Conservation (phyloP, 768 basidiomycete species). For the Grammothele lineata region DNA sequence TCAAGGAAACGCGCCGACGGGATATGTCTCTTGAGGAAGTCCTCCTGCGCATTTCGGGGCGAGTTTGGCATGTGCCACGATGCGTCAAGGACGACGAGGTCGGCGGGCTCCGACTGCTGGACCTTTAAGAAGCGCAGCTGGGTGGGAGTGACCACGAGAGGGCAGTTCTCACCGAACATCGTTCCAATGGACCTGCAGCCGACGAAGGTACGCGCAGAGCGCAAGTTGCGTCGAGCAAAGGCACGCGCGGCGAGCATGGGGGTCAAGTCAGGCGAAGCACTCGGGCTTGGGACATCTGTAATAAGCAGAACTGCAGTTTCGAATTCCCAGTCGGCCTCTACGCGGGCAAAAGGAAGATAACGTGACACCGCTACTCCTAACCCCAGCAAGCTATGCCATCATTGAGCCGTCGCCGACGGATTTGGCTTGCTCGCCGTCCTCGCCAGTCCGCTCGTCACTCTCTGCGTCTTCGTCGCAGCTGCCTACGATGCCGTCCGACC, state of each 20-base stretch:
- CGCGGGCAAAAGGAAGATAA: no score
- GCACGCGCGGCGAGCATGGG: constrained; percentile 5
- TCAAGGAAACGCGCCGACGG: constrained; percentile 16
- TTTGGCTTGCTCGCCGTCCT: constrained; percentile 3
- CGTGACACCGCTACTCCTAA: constrained; percentile 6
- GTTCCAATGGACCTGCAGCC: constrained; percentile 17
- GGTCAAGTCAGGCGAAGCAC: no score
- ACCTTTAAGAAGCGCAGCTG: constrained; percentile 32
- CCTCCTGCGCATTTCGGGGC: constrained; percentile 56
- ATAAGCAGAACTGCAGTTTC: no score
- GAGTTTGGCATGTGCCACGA: constrained; percentile 96
- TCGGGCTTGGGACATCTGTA: no score
- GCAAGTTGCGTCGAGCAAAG: not conserved
- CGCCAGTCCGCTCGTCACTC: constrained; percentile 2
- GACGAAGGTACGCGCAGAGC: not conserved
- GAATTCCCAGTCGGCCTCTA: no score
- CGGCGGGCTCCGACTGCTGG: not conserved
- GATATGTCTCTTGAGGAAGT: constrained; percentile 12
- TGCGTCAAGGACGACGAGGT: constrained; percentile 60
- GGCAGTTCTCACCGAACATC: constrained; percentile 31
- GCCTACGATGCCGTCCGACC: constrained; percentile 82
- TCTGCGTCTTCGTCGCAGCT: not conserved
- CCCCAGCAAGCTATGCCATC: constrained; percentile 9
- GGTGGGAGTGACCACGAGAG: constrained; percentile 50
- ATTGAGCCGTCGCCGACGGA: constrained; percentile 7